Evolutionary conservation across 2,329 filamentous ascomycete species (phyloP), one percentile per base, ranked within the genome.

Genomic region (Calonectria henricotiae): DNA sequence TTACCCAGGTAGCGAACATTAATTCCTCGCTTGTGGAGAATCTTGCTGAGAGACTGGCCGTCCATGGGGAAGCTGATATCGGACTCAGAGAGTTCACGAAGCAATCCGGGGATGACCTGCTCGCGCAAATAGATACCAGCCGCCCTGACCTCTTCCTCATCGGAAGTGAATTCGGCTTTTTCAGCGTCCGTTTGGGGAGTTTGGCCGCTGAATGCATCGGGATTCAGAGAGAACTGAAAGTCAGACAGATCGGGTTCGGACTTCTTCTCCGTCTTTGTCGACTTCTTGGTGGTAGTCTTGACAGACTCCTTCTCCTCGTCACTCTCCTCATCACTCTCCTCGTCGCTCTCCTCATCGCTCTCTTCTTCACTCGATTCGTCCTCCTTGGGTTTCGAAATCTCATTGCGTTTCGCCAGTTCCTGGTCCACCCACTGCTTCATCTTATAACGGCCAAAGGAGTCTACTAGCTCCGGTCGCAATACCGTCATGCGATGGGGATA

Each of bases 61-160:
- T 99, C 97, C 94, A 98, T 98, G 13, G 96, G 96, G 86, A 98
- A 98, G 78, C 96, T 96, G 75, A 98, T 92, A 76, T 99, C 96
- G 7, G 94, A 95, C 74, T 97, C 94, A 79, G 93, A 92, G 69
- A 99, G 89, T 78, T 99, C 96, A 72, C 92, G 91, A 68, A 98
- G 84, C 68, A 99, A 87, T 67, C 93, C 90, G n/a, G 96, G 95
- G 74, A 99, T 93, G 65, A 94, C 90, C 70, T 92, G 91, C 9
- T 91, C 87, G 9, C 90, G 90, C 61, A 99, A 87, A 82, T 93
- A 95, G 64, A 90, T 87, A 84, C 95, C 96, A 35, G 94, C 94
- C 67, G 92, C 90, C 73, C 94, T 92, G 61, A 99, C 96, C 68
- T 97, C 94, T 76, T 92, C 89, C 85, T 99, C 96, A 77, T 99